Base-by-base conservation (phyloP, 176 grass and related monocot species). In the Areca catechu region DNA sequence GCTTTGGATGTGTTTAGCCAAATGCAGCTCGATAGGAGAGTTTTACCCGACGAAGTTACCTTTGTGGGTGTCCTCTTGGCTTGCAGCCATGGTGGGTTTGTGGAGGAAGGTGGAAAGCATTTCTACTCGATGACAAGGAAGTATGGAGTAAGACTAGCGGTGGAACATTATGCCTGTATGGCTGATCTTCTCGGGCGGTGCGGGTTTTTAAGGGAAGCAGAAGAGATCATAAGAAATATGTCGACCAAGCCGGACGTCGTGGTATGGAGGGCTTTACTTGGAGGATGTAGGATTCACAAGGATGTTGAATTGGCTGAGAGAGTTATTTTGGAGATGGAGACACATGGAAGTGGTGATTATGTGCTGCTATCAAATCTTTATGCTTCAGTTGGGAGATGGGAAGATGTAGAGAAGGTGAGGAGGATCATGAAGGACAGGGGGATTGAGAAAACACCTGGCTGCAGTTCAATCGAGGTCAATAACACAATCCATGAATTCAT, bases 91-190 rank as follows among this genome's bases (percentile, higher is more conserved):
- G 19, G 58, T 24, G 69, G 69, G 5, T 53, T 72, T 28, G 49
- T 62, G 20, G 49, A 72, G 30, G 49, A 61, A 53, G 69, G 69
- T 14, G 28, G 58, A 50, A n/a, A 7, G 15, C 30, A 62, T 54
- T 72, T 72, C n/a, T 19, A 47, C 21, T 34, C 10, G 14, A 72
- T 53, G 49, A 54, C 34, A 5, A 61, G 22, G 9, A 48, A 17
- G 27, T 72, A 72, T 23, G 27, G 49, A n/a, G 58, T 72, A 16
- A 52, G 20, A 49, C 58, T 48, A 22, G 7, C 20, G 5, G 27
- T 53, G 19, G 58, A 72, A 19, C 69, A 72, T 72, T 72, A 62
- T 62, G 58, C 69, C 17, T 53, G 58, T 22, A 62, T 72, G 69
- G 69, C 62, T 7, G 58, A 72, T 72, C 57, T 72, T 43, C 58